Evolutionary conservation across 108 stramenopile genomes (phyloP), one percentile per base, ranked within the genome.

Genomic region (Cyclotella sp.): DNA sequence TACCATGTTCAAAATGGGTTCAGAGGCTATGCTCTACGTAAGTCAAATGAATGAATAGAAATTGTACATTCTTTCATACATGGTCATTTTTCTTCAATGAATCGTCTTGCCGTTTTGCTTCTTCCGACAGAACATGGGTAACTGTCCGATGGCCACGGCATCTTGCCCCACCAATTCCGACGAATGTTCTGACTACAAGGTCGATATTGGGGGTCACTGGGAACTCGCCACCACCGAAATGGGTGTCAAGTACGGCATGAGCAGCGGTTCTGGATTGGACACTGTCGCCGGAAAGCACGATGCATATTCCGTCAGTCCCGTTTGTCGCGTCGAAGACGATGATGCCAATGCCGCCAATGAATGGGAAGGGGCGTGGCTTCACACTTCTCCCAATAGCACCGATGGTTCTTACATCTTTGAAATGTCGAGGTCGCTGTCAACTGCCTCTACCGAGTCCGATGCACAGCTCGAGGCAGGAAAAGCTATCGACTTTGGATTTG

Each of bases 301-400:
- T 51, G 83, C 78, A 53, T 79, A 69, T 40, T 61, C 78, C 11
- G 77, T 79, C 28, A 63, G 73, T 43, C 73, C 83, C 21, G 75
- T 21, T 15, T 84, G 83, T 45, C 73, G 83, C 15, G n/a, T 75
- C 42, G 73, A 78, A 62, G 83, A 84, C 44, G 63, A 84, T 60
- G 76, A 66, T 53, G 21, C 43, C 0, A 53, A 29, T 26, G 63
- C 82, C 10, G 73, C 55, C 9, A 84, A 84, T 29, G 83, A 79
- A 55, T 84, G 59, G 59, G 59, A 60, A 9, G 59, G 59, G 8
- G 59, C 59, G 6, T 28, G 27, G 59, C 4, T 29, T 7, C 21
- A 54, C n/a, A 19, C n/a, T n/a, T n/a, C n/a, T n/a, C n/a, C 21
- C n/a, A 19, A 54, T 54, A 19, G n/a, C 11, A 30, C 29, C 11